Evolutionary conservation across 352 stramenopile species (phyloP).

Genomic region (Phytophthora kernoviae): DNA sequence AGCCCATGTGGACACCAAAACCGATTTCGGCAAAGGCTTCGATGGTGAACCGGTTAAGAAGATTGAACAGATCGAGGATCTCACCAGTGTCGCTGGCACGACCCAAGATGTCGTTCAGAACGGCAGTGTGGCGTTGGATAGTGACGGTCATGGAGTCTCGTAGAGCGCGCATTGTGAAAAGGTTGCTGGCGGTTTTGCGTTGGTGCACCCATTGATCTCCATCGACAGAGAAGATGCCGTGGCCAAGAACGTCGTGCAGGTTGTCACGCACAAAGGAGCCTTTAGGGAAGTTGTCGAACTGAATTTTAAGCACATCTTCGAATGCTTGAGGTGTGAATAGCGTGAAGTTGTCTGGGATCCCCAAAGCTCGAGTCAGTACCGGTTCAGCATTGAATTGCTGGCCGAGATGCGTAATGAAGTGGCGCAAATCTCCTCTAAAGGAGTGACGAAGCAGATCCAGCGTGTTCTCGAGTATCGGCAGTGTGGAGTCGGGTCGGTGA

Average conservation of each 20-base stretch:
- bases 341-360: slow-evolving; percentile 25
- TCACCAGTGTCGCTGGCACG: not conserved
- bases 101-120: slow-evolving; percentile 24
- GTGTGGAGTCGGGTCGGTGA: slow-evolving; percentile 18
- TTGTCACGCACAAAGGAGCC: slow-evolving; percentile 33
- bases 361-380: slow-evolving; percentile 29
- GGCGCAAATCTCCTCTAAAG: slow-evolving; percentile 24
- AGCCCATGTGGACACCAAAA: slow-evolving; percentile 55
- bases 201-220: slow-evolving; percentile 60
- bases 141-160: slow-evolving; percentile 36
- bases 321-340: slow-evolving; percentile 31
- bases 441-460: slow-evolving; percentile 17
- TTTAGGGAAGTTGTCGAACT: slow-evolving; percentile 74
- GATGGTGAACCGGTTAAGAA: slow-evolving; percentile 61
- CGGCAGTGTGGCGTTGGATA: slow-evolving; percentile 26
- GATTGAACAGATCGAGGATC: slow-evolving; percentile 39
- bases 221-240: slow-evolving; percentile 74
- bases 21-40: slow-evolving; percentile 70
- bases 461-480: slow-evolving; percentile 39
- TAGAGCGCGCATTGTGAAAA: slow-evolving; percentile 63
- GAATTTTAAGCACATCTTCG: no score
- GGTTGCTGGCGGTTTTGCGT: slow-evolving; percentile 80
- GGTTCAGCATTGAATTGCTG: slow-evolving; percentile 30
- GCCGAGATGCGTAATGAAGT: slow-evolving; percentile 21
- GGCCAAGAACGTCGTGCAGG: slow-evolving; percentile 50